Percentiles rank a stretch among this genome's conserved stretches.
phyloP scores from a whole-genome alignment of 805 yeast species.

The Candida ulmi region DNA sequence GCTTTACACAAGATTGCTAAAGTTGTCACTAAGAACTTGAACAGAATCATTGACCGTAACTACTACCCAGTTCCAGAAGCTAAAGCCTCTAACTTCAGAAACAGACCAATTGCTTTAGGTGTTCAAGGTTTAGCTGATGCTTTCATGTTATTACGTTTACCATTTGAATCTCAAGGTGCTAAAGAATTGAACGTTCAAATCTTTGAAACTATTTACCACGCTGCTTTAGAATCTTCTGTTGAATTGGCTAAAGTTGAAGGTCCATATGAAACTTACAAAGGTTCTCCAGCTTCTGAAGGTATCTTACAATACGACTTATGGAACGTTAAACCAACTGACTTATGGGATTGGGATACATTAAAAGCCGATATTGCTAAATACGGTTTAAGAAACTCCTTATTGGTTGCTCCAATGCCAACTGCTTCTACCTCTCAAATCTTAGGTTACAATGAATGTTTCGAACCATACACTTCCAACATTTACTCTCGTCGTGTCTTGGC shows the following conservation, averaged over 20 bases:
- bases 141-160: constrained; percentile 69
- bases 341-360: constrained; percentile 82
- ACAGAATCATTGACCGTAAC: constrained; percentile 77
- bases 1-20: constrained; percentile 72
- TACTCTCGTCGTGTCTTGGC: constrained; percentile 87
- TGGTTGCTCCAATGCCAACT: constrained; percentile 97
- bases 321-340: constrained; percentile 66
- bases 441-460: constrained; percentile 94
- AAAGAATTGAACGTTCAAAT: constrained; percentile 68
- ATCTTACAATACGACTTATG: constrained; percentile 81
- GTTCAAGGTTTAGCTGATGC: constrained; percentile 94
- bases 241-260: constrained; percentile 75
- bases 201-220: constrained; percentile 94
- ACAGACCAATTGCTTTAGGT: constrained; percentile 92
- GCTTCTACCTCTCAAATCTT: constrained; percentile 96
- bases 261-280: constrained; percentile 61
- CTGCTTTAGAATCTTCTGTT: constrained; percentile 77
- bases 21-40: constrained; percentile 70
- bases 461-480: constrained; percentile 93
- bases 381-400: constrained; percentile 83
- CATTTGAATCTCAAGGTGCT: constrained; percentile 81
- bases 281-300: constrained; percentile 92
- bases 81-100: constrained; percentile 61
- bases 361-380: constrained; percentile 51
- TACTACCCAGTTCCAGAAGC: constrained; percentile 79